phyloP scores from a whole-genome alignment of 139 green algal genomes.

The Chloropicon primus region DNA sequence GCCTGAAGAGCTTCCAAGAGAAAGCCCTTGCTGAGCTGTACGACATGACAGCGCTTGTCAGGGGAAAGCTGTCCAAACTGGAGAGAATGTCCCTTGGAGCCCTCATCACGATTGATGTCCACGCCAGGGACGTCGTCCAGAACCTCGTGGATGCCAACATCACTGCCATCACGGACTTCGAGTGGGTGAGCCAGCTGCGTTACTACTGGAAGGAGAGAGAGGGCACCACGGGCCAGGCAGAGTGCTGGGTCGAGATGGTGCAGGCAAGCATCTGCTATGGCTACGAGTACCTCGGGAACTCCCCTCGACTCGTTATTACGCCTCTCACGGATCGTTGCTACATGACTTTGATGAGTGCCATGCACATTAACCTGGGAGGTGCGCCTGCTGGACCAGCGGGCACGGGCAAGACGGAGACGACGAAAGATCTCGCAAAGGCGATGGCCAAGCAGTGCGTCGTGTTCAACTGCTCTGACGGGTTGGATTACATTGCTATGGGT shows the following conservation, averaged over 20 bases:
- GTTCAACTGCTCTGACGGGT: conserved; percentile 69
- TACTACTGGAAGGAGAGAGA: conserved; percentile 59
- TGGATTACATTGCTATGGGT: conserved; percentile 69
- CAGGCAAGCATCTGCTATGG: conserved; percentile 52
- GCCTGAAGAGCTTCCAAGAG: conserved; percentile 11
- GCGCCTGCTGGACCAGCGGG: conserved; percentile 50
- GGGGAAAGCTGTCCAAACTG: conserved; percentile 32
- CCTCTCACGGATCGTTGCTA: conserved; percentile 65
- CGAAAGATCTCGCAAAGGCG: conserved; percentile 59
- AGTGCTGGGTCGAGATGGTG: conserved; percentile 56
- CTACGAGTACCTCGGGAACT: conserved; percentile 69
- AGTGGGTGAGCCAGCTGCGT: conserved; percentile 59
- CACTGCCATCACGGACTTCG: conserved; percentile 39
- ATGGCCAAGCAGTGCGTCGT: conserved; percentile 64
- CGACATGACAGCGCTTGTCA: conserved; percentile 59
- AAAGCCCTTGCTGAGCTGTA: conserved; percentile 33
- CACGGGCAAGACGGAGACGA: conserved; percentile 30
- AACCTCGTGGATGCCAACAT: conserved; percentile 21
- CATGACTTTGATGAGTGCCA: conserved; percentile 63
- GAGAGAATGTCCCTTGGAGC: conserved; percentile 54
- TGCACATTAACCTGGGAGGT: conserved; percentile 64
- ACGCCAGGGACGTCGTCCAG: conserved; percentile 52
- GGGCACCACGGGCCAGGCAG: not conserved
- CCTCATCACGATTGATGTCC: conserved; percentile 68
- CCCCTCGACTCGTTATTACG: conserved; percentile 63